phyloP scores from a whole-genome alignment of 2,329 filamentous ascomycete species.

The Alternaria arbusti region DNA sequence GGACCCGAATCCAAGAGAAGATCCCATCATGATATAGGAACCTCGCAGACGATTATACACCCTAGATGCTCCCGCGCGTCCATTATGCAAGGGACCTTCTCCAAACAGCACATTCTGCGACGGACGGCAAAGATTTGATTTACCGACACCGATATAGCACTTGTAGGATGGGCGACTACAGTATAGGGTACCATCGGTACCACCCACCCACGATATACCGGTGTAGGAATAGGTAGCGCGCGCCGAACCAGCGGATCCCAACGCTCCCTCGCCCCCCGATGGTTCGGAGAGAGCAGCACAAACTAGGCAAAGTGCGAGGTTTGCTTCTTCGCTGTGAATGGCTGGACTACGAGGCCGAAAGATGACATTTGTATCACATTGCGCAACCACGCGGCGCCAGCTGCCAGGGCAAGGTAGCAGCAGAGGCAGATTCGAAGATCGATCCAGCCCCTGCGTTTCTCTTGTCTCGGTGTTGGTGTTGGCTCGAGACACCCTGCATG shows the following conservation, averaged over 20 bases:
- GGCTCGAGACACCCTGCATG: not conserved
- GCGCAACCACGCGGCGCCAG: not conserved
- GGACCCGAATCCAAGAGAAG: not conserved
- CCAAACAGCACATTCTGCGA: not conserved
- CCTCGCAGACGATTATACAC: not conserved
- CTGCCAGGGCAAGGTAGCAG: not conserved
- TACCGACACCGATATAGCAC: not conserved
- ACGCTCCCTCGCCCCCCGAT: not conserved
- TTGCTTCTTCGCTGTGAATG: not conserved
- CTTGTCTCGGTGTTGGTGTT: not conserved
- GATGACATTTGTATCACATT: not conserved
- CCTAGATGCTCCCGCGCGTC: not conserved
- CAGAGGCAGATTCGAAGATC: not conserved
- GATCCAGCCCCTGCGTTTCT: not conserved
- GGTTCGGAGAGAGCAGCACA: not conserved
- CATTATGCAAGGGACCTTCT: not conserved
- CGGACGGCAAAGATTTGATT: not conserved
- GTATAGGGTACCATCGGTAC: not conserved
- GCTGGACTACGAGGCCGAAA: not conserved
- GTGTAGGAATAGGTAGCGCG: not conserved
- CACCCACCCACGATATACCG: not conserved
- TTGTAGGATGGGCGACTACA: not conserved
- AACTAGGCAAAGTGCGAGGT: not conserved
- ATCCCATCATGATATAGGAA: not conserved
- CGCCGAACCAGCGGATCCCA: not conserved